phyloP scores from a whole-genome alignment of 2,329 filamentous ascomycete genomes.

The Alternaria panax region DNA sequence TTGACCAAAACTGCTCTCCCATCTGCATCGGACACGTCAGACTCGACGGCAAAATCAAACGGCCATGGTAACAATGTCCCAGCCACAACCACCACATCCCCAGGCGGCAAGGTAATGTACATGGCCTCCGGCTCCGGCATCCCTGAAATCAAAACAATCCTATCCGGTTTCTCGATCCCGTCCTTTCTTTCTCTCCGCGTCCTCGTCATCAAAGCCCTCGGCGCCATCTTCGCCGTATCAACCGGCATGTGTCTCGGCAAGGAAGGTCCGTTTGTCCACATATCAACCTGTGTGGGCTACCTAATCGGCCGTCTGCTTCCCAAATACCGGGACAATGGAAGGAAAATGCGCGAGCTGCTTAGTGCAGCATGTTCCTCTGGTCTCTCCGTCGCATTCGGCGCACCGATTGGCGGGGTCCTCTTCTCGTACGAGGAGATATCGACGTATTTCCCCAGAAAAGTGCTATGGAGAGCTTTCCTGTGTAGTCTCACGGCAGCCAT shows the following conservation, averaged over 20 bases:
- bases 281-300: constrained; percentile 65
- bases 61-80: not conserved
- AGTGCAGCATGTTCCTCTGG: constrained; percentile 65
- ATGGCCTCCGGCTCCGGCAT: constrained; percentile 67
- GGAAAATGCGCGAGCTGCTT: constrained; percentile 66
- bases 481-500: constrained; percentile 65
- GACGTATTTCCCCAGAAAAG: constrained; percentile 66
- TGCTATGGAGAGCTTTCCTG: constrained; percentile 67
- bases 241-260: constrained; percentile 68
- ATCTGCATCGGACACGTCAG: constrained; percentile 43
- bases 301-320: constrained; percentile 61
- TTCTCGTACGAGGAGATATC: constrained; percentile 68
- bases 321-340: constrained; percentile 65
- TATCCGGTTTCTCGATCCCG: constrained; percentile 67
- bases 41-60: not conserved
- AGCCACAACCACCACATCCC: constrained; percentile 15
- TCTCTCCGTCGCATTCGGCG: constrained; percentile 67
- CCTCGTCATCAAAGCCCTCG: constrained; percentile 65
- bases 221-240: constrained; percentile 64
- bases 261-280: constrained; percentile 69
- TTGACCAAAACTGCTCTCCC: constrained; percentile 60
- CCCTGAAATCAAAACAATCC: constrained; percentile 68
- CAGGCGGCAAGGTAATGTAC: constrained; percentile 61
- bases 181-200: constrained; percentile 64
- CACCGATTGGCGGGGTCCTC: constrained; percentile 67